phyloP scores from a whole-genome alignment of 2,329 filamentous ascomycete species.

The Pezicula carpinea region DNA sequence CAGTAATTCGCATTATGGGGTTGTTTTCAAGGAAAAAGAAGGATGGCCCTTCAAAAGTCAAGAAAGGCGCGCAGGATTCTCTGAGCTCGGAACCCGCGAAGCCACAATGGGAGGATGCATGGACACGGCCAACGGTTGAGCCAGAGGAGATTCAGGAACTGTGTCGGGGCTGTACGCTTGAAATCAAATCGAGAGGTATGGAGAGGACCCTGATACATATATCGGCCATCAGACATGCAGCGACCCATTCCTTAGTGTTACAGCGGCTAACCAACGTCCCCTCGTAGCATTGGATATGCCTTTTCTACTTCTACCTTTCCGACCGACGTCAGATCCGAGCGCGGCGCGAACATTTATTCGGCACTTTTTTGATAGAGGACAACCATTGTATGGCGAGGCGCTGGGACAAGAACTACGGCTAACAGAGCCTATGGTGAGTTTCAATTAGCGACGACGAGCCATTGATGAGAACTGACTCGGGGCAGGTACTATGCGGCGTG shows the following conservation, averaged over 20 bases:
- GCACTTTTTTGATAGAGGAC: conserved; percentile 77
- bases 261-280: conserved; percentile 16
- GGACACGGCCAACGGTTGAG: conserved; percentile 74
- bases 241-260: conserved; percentile 8
- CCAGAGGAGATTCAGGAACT: conserved; percentile 90
- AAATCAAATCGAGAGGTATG: conserved; percentile 92
- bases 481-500: conserved; percentile 83
- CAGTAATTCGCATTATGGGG: conserved; percentile 1
- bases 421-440: conserved; percentile 83
- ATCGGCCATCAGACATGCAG: conserved; percentile 23
- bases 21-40: conserved; percentile 52
- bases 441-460: conserved; percentile 4
- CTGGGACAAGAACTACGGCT: conserved; percentile 85
- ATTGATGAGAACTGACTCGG: conserved; percentile 20
- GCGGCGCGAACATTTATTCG: conserved; percentile 88
- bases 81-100: conserved; percentile 52
- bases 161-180: conserved; percentile 76
- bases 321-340: conserved; percentile 87
- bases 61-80: conserved; percentile 57
- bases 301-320: conserved; percentile 90
- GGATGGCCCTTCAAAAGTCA: conserved; percentile 58
- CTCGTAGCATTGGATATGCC: conserved; percentile 76
- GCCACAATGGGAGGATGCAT: conserved; percentile 84
- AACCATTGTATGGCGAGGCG: conserved; percentile 61
- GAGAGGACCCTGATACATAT: conserved; percentile 12